Base-by-base conservation (phyloP, 1,284 basidiomycete genomes). In the Amylostereum areolatum region DNA sequence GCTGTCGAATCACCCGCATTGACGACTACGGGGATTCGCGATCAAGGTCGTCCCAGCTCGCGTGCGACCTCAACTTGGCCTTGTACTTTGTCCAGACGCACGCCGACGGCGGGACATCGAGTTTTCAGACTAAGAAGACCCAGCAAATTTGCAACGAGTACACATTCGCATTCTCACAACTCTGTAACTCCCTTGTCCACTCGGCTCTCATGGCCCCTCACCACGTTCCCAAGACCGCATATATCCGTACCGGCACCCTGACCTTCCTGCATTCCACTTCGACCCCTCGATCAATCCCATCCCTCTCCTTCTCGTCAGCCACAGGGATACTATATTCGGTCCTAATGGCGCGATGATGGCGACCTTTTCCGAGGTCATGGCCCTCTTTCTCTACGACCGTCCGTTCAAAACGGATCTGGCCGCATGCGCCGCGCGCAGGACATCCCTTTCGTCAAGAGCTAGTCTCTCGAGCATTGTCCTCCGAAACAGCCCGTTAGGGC, bases 181-280 rank as follows among this genome's bases (percentile, higher is more conserved):
- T 99, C 2, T 99, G 99, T 76, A 99, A 99, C 70, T 97, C 94
- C 46, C 81, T 97, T 7, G 97, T 97, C 48, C 90, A 96, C 37
- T 92, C 94, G 24, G 94, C 99, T 48, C 88, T 83, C 50, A 89
- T 99, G 50, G 89, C 91, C n/a, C 78, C 85, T 5, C 99, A 99
- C 67, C 97, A 99, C 65, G 80, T 81, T 44, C 92, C 94, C n/a
- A 97, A 98, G 77, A 98, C 92, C 59, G 92, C 99, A 50, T 99
- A 97, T 70, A 97, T 99, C 66, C 92, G 95, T 52, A 97, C 96
- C 27, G 97, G 99, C 57, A 99, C 64, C 97, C 97, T 33, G 95
- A 99, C 68, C 78, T 99, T 27, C 97, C 97, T n/a, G 93, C 96
- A 0, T 99, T 99, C 75, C 99, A 98, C 73, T 99, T 97, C 62